Base-by-base conservation (phyloP, 2,329 filamentous ascomycete species). In the Paraphaeosphaeria sporulosa region DNA sequence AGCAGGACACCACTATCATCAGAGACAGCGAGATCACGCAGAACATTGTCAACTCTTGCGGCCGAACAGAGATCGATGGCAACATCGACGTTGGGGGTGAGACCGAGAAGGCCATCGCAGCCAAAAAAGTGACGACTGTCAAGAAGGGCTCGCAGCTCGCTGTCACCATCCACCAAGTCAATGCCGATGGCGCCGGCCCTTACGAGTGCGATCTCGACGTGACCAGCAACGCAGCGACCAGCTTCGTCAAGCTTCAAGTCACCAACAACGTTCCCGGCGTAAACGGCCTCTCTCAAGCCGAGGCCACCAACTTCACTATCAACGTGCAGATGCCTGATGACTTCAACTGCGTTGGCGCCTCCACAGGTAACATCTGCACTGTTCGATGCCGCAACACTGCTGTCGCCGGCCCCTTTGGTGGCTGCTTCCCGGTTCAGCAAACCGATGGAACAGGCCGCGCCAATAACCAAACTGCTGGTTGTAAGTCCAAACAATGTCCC, bases 181-280 rank as follows among this genome's bases (percentile, higher is more conserved):
- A 90, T 73, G 82, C 81, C 25, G 88, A 90, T 67, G 88, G 88
- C 52, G 87, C 85, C 54, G 88, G 88, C 2, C 87, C 87, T 0
- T 89, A 88, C 72, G 83, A 81, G 7, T 89, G 87, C 77, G 86
- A 86, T 78, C 86, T 90, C 70, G 88, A 89, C 71, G 75, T 80
- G 62, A 87, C 87, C 53, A 87, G 81, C 58, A 74, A 72, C 42
- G 69, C 71, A 25, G 82, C 80, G 23, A 73, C 80, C 51, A 80
- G 81, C 59, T 80, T 79, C 51, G 78, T 82, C 56, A 81, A 81
- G 23, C 74, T 88, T 32, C 81, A 79, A 9, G 85, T 89, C 5
- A 79, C 81, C 57, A 84, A 89, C 76, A 88, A 88, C 59, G 81
- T 88, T 9, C 86, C 86, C 0, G 86, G 86, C 15, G 69, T 73